Base-by-base conservation (phyloP, 257 asterid species). In the Ballota nigra region DNA sequence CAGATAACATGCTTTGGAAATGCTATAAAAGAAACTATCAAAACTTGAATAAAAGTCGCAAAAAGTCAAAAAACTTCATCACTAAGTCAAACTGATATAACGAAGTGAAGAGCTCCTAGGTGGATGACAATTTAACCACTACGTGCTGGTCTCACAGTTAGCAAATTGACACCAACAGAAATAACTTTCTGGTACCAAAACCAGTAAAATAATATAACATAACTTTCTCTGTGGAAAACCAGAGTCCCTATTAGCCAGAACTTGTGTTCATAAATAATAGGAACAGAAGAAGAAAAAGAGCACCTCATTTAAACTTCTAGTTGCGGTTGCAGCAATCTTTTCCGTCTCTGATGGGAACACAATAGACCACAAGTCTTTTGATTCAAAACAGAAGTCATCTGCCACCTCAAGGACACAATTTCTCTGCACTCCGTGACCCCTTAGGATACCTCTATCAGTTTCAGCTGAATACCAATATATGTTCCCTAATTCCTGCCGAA, bases 381-480 rank as follows among this genome's bases (percentile, higher is more conserved):
- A 57, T 53, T 76, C 82, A 66, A 86, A 95, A 80, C 91, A 86
- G 83, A 83, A 92, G 66, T 82, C 84, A 81, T 95, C 99, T 26
- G 76, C 72, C 56, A 61, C 83, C 69, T 86, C 88, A 62, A 76
- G 80, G 75, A 66, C 47, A 71, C 92, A 83, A 33, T 74, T 86
- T 47, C 78, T 88, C 69, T 82, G 86, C 83, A 87, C 78, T 38
- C 86, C 87, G 75, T 86, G 90, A 57, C 98, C 99, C 92, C 85
- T 83, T 72, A 95, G 83, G 59, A 88, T 75, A 55, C 88, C 87
- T 57, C 73, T 75, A 12, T 84, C 89, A 22, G 80, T 79, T 58
- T 85, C 96, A 76, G 89, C 95, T 1, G 98, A 88, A 78, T 95
- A 89, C 99, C 99, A 95, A 76, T 85, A 95, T 57, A 87, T 80